phyloP scores from a whole-genome alignment of 257 asterid genomes.

The Solanum ossicruentum region DNA sequence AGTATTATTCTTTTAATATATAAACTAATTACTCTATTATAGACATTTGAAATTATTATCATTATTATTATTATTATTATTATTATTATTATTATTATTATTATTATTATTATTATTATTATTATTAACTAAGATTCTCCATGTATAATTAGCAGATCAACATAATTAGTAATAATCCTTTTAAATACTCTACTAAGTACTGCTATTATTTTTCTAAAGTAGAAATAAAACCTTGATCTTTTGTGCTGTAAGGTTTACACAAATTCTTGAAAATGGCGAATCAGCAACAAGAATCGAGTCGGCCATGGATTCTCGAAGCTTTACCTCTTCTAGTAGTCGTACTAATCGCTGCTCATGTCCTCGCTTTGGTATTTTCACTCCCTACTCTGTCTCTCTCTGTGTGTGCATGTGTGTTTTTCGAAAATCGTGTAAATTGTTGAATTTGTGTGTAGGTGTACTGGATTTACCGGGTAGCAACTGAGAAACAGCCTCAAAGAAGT shows the following conservation, averaged over 20 bases:
- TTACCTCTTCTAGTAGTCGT: constrained; percentile 36
- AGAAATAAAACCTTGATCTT: neutral
- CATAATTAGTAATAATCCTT: neutral
- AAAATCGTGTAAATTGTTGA: neutral
- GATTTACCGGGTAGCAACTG: constrained; percentile 77
- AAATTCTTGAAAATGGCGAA: constrained; percentile 24
- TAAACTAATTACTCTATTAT: too few relatives aligned
- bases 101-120: too few relatives aligned
- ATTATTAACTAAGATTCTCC: too few relatives aligned
- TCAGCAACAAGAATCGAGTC: constrained; percentile 15
- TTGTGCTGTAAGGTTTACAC: neutral
- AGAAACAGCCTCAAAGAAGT: constrained; percentile 52
- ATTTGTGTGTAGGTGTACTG: constrained; percentile 47
- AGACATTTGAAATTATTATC: too few relatives aligned
- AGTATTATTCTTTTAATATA: too few relatives aligned
- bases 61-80: too few relatives aligned
- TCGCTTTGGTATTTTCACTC: constrained; percentile 32
- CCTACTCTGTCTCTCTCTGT: neutral
- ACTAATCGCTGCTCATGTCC: constrained; percentile 40
- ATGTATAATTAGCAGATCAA: neutral
- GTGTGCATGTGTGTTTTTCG: neutral
- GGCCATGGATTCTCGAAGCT: constrained; percentile 49
- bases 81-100: too few relatives aligned
- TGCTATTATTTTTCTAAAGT: neutral
- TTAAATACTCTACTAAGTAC: neutral